Conservation (phyloP, 768 basidiomycete genomes). For the Gymnopilus dilepis region DNA sequence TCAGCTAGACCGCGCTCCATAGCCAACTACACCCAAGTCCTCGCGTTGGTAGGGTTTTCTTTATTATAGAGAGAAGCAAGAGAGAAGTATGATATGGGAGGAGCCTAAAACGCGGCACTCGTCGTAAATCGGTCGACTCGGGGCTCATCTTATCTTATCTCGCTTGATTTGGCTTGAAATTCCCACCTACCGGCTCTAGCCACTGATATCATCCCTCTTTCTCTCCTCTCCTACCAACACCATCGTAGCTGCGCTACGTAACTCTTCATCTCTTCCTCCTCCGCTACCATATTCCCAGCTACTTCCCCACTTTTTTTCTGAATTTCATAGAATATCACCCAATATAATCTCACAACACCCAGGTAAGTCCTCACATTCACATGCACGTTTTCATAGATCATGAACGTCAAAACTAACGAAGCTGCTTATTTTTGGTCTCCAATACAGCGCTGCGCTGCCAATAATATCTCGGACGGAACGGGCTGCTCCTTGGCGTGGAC, state of each 20-base stretch:
- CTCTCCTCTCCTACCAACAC: background rate
- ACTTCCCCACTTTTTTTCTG: no score
- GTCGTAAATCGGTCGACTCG: no score
- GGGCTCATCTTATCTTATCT: conserved; percentile 6
- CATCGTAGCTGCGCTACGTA: conserved; percentile 5
- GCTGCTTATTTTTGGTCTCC: background rate
- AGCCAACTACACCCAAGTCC: no score
- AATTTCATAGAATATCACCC: background rate
- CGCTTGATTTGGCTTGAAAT: background rate
- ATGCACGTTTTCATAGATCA: background rate
- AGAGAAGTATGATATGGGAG: no score
- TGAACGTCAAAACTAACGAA: background rate
- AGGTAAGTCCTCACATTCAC: background rate
- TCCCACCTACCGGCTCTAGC: background rate
- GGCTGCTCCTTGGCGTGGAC: background rate
- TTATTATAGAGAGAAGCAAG: no score
- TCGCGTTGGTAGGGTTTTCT: no score
- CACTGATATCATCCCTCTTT: background rate
- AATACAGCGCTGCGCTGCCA: background rate
- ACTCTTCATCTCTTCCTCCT: background rate
- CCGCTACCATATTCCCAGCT: background rate
- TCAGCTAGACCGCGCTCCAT: no score
- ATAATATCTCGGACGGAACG: background rate
- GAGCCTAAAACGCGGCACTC: no score
- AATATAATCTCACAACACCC: background rate